phyloP scores from a whole-genome alignment of 169 alveolate genomes.

The Plasmodium fragile region DNA sequence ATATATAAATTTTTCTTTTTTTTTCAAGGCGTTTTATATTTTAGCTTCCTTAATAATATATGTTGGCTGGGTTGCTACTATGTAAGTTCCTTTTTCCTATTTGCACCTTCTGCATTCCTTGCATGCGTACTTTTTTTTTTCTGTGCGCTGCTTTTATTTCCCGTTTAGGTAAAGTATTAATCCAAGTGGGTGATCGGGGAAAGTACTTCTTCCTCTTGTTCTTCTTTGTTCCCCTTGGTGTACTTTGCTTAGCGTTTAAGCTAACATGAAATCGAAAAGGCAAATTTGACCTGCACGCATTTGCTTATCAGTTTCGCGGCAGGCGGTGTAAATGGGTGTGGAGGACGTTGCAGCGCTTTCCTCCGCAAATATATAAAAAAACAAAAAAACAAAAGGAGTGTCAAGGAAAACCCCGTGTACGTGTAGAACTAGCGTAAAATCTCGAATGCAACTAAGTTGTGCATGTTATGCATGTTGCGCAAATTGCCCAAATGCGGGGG shows the following conservation, averaged over 20 bases:
- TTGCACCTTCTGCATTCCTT: neutral
- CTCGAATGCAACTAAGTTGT: neutral
- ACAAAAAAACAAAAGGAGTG: neutral
- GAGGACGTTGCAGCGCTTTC: neutral
- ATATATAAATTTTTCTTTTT: too few relatives aligned
- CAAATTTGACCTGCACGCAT: neutral
- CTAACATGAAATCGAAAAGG: neutral
- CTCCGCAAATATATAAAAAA: neutral
- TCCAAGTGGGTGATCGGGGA: neutral
- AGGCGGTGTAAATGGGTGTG: neutral
- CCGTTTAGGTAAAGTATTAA: neutral
- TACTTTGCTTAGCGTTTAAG: neutral
- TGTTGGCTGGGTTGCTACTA: neutral
- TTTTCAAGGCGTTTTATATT: neutral
- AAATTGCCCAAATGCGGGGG: neutral
- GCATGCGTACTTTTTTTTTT: neutral
- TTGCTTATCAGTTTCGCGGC: neutral
- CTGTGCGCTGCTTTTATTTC: neutral
- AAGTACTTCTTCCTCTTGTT: neutral
- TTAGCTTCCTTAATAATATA: neutral
- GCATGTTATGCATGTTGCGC: neutral
- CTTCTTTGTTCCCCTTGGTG: neutral
- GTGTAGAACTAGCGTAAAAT: neutral
- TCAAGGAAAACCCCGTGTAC: neutral
- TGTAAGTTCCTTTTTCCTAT: neutral